phyloP scores from a whole-genome alignment of 345 rosid species.

The Balakata baccata region DNA sequence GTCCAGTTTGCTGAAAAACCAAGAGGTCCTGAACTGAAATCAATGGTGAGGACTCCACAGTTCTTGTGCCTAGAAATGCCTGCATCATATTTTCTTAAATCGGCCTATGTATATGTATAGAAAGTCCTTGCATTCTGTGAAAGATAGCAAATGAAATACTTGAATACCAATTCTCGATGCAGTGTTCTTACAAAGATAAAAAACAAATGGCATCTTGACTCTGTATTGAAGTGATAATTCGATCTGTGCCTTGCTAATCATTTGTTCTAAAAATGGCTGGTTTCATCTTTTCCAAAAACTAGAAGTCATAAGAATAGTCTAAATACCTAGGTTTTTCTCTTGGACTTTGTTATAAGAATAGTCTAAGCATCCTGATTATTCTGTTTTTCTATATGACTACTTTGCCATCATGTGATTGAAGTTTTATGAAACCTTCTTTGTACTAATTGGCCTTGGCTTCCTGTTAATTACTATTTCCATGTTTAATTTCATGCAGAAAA shows the following conservation, averaged over 20 bases:
- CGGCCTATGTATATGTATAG: neutral
- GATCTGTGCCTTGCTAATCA: neutral
- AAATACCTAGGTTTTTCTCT: no score
- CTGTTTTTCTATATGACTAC: neutral
- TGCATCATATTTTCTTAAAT: neutral
- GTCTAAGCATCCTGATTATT: neutral
- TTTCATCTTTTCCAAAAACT: neutral
- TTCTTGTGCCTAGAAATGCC: neutral
- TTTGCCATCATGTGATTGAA: neutral
- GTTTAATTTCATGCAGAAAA: slow-evolving; percentile 47
- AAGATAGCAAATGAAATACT: neutral
- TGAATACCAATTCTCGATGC: neutral
- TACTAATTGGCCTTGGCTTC: neutral
- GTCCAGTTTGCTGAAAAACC: slow-evolving; percentile 85
- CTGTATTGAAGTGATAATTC: neutral
- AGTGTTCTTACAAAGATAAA: neutral
- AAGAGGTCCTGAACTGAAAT: slow-evolving; percentile 60
- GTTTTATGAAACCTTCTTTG: neutral
- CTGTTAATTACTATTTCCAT: neutral
- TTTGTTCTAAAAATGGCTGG: no score
- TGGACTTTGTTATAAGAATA: no score
- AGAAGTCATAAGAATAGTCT: no score
- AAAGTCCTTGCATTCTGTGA: neutral
- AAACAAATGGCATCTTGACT: neutral
- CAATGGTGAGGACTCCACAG: slow-evolving; percentile 58